Conservation (phyloP, 140 eudicot genomes). For the Anethum foeniculum region DNA sequence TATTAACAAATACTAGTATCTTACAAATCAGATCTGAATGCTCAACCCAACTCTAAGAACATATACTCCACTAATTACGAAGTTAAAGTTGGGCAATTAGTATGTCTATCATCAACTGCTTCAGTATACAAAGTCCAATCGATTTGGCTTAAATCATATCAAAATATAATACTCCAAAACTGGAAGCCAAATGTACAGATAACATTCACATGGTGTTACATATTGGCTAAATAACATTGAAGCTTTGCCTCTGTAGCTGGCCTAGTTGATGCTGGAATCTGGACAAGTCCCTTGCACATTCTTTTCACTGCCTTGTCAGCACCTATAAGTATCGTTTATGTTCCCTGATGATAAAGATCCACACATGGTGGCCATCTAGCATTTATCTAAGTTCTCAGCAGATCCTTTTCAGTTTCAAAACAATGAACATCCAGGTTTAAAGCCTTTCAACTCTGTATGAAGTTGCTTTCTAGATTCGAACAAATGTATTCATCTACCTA, state of each 20-base stretch:
- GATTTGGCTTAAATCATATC: neutral
- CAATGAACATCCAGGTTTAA: neutral
- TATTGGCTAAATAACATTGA: neutral
- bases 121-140: neutral
- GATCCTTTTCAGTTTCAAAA: neutral
- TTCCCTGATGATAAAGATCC: neutral
- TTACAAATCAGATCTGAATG: neutral
- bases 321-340: neutral
- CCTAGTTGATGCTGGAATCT: neutral
- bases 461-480: neutral
- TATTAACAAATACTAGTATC: neutral
- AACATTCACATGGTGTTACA: neutral
- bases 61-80: neutral
- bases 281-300: neutral
- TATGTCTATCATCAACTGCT: neutral
- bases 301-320: neutral
- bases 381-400: neutral
- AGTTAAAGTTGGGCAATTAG: neutral
- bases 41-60: neutral
- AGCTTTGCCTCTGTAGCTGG: neutral
- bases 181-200: neutral
- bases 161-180: neutral
- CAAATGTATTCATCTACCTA: constrained; percentile 1
- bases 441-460: neutral
- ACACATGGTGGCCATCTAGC: neutral